Base-by-base conservation (phyloP, 352 stramenopile species). In the Phytophthora cajani region DNA sequence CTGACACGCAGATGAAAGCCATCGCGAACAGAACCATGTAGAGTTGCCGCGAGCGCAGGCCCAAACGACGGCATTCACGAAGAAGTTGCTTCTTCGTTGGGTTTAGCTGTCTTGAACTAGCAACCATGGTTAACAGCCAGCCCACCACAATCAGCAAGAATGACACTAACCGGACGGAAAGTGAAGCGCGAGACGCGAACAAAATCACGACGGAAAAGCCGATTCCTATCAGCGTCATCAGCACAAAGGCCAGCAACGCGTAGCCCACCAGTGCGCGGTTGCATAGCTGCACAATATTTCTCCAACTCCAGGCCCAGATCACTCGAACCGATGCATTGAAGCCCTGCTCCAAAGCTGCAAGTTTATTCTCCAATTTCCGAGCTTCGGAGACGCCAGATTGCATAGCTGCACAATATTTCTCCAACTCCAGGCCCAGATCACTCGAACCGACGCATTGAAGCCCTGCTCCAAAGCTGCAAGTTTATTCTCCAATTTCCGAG, bases 141-240 rank as follows among this genome's bases (percentile, higher is more conserved):
- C 81, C 81, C 3, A 80, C 17, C 6, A 84, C 64, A 36, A 91
- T 75, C 14, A 82, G 58, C 32, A 87, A 52, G 54, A 85, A 84
- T 38, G 78, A 72, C 10, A 73, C 64, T n/a, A 87, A 50, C 19
- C 75, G 80, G 16, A 83, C 40, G 23, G 64, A 64, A 51, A 85
- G 71, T 23, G 78, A 81, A 25, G 67, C 53, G 27, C 77, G 63
- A 10, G 63, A 58, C 14, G 74, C 57, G 8, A 75, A 25, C 14
- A 85, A 50, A 30, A 81, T 33, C 44, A 62, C 70, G 10, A 80
- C 52, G 8, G 75, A 74, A 51, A 75, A 65, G 0, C 61, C 62
- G 5, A 62, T 65, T n/a, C 79, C 76, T 17, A 73, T 64, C 33
- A 84, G 42, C 3, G 40, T 33, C 36, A 84, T 62, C 17, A 84